A percentile compares a stretch with the other conserved stretches of the same genome.
These are phyloP conservation scores for Pulveroboletus sp. DNA, from an alignment of 768 basidiomycete genomes.

Conservation along the genomic window DNA sequence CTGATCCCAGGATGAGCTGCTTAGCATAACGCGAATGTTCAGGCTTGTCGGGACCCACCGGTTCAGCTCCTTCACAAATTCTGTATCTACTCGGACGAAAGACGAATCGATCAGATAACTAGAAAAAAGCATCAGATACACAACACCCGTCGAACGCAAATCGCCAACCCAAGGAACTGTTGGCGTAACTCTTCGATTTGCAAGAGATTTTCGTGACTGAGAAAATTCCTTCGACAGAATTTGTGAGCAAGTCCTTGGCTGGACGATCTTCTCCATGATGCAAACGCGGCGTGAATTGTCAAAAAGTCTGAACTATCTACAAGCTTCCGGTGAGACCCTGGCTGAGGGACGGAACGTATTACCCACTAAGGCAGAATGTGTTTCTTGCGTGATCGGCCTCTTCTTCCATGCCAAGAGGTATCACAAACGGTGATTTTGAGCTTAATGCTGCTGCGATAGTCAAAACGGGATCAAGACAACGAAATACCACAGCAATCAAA, in stretches of 20 bases:
- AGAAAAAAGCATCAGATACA: constrained; percentile 2
- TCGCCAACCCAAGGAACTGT: constrained; percentile 67
- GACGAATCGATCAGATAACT: constrained; percentile 87
- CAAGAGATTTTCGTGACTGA: constrained; percentile 89
- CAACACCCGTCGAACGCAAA: constrained; percentile 1
- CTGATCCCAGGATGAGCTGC: constrained; percentile 34
- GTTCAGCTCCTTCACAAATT: constrained; percentile 65
- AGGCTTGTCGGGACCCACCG: constrained; percentile 35
- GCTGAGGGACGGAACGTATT: not conserved
- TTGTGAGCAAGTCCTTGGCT: constrained; percentile 59
- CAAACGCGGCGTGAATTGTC: constrained; percentile 87
- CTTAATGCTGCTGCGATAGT: constrained; percentile 92
- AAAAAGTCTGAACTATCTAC: constrained; percentile 93
- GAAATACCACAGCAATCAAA: constrained; percentile 75
- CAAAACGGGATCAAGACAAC: constrained; percentile 92
- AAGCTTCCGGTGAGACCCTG: not conserved
- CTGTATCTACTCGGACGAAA: constrained; percentile 67
- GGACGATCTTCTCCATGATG: constrained; percentile 74
- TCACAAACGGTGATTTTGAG: constrained; percentile 89
- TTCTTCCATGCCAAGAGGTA: constrained; percentile 81
- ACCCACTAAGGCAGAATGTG: constrained; percentile 69
- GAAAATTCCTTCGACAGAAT: constrained; percentile 75
- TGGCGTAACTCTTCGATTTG: constrained; percentile 96
- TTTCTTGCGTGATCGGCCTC: constrained; percentile 83
- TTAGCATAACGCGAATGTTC: not conserved